Evolutionary conservation across 192 early-diverging fungal genomes (phyloP), one percentile per base, ranked within the genome.

Genomic region (Chytriomyces sp.): DNA sequence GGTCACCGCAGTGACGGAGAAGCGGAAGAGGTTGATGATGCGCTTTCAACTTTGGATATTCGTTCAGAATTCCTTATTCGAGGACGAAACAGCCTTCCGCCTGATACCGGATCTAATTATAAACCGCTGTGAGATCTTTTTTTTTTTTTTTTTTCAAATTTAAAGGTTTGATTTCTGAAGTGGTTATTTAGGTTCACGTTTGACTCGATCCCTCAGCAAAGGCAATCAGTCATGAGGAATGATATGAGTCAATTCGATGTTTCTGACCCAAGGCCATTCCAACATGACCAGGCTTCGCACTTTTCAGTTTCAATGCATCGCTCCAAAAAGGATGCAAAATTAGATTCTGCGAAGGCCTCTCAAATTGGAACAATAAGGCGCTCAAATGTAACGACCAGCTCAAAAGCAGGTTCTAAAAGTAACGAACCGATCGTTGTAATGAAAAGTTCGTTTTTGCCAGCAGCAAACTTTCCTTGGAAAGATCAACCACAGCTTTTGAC

Each of bases 81-180:
- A 35, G 35, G 35, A 35, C 0, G 35, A 35, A 35, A 35, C 35
- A 35, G 35, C 35, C 45, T 28, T 28, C 68, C 68, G 3, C n/a
- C 13, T 5, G 71, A 73, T 45, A 73, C 71, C 7, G 71, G 71
- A 28, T 49, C 59, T 6, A 73, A 73, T 48, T 73, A 73, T 45
- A 61, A 73, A 47, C 71, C 61, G 11, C 26, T 73, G 20, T 57
- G 20, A 57, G 53, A n/a, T 1, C n/a, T n/a, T n/a, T 57, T 57
- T n/a, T 13, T 57, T n/a, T 57, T 13, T 57, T 57, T 57, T n/a
- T 57, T 2, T 20, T 57, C 20, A 20, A 4, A n/a, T 20, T 57
- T n/a, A 57, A 57, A 57, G 2, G 13, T 1, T 57, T 57, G 2
- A 57, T 35, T 35, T 35, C 35, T 35, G 4, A 35, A 35, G 0